These are phyloP conservation scores for Zygosaccharomyces sapae DNA, from an alignment of 1,139 yeast genomes.

Conservation along the genomic window DNA sequence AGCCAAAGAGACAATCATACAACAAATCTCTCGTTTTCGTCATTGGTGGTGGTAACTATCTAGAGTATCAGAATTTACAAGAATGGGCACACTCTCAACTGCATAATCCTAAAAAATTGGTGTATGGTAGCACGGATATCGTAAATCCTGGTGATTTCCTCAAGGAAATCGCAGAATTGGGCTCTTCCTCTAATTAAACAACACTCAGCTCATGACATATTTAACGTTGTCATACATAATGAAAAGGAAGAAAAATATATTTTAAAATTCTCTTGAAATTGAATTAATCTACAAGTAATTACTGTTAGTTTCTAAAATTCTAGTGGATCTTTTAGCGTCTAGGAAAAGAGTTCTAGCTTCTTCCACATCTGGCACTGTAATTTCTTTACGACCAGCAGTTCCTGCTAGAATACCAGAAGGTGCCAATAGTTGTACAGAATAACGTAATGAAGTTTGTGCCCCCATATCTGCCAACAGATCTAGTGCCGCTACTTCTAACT, in stretches of 20 bases:
- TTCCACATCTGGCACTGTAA: conserved; percentile 67
- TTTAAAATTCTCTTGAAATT: background rate
- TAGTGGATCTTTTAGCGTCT: conserved; percentile 83
- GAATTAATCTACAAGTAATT: conserved; percentile 28
- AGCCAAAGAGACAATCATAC: conserved; percentile 83
- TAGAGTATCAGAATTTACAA: conserved; percentile 89
- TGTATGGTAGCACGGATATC: conserved; percentile 84
- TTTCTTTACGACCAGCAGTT: conserved; percentile 67
- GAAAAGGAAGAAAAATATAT: background rate
- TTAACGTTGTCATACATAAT: background rate
- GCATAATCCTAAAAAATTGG: conserved; percentile 44
- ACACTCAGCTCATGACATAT: background rate
- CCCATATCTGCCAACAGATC: conserved; percentile 71
- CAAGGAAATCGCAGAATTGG: conserved; percentile 63
- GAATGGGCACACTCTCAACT: conserved; percentile 64
- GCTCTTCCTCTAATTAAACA: conserved; percentile 8
- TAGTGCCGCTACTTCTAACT: conserved; percentile 62
- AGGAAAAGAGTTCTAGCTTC: conserved; percentile 83
- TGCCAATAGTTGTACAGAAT: conserved; percentile 82
- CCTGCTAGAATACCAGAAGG: conserved; percentile 85
- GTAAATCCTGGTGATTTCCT: conserved; percentile 74
- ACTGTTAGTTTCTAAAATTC: conserved; percentile 52
- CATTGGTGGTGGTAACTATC: conserved; percentile 94
- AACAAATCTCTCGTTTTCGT: conserved; percentile 82
- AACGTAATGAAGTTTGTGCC: conserved; percentile 73